Conservation (phyloP, 345 rosid species). For the Populus nigra region DNA sequence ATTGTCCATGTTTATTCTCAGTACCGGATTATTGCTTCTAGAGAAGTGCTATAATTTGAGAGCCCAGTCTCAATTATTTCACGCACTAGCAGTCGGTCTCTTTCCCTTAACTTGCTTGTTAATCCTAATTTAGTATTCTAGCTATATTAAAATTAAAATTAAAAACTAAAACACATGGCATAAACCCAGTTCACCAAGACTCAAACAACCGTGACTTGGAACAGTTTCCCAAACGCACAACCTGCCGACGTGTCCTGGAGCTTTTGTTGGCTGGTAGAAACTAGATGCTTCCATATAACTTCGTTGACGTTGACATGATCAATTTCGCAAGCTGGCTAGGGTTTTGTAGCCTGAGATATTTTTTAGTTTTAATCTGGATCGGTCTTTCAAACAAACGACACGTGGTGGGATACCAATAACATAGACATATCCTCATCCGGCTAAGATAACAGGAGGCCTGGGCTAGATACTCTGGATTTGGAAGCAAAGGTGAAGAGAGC, state of each 20-base stretch:
- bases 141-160: no score
- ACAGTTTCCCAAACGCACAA: no score
- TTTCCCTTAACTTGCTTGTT: neutral
- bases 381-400: constrained; percentile 13
- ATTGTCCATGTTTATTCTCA: no score
- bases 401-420: constrained; percentile 16
- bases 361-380: neutral
- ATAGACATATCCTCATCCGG: neutral
- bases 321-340: neutral
- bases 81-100: neutral
- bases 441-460: neutral
- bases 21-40: no score
- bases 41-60: no score
- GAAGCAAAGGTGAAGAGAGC: constrained; percentile 26
- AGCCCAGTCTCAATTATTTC: no score
- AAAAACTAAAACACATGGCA: no score
- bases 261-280: no score
- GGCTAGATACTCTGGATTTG: constrained; percentile 12
- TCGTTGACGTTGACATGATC: neutral
- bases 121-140: neutral
- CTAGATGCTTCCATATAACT: neutral
- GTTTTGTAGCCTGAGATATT: neutral
- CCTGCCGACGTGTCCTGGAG: no score
- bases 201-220: no score
- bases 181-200: no score